These are phyloP conservation scores for Malassezia globosa DNA, from an alignment of 1,284 basidiomycete genomes.

Conservation along the genomic window DNA sequence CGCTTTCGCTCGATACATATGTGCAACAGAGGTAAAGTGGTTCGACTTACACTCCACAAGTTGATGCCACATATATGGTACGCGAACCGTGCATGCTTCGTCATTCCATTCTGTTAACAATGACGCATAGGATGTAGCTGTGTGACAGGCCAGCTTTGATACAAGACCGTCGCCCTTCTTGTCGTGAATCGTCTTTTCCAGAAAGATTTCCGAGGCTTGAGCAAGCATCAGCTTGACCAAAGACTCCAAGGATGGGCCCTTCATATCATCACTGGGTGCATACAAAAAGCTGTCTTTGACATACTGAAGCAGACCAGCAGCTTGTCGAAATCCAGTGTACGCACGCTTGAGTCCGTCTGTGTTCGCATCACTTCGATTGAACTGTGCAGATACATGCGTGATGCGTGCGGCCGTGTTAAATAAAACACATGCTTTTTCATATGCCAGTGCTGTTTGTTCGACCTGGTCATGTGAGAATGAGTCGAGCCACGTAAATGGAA, in stretches of 20 bases:
- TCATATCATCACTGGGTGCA: slow-evolving; percentile 91
- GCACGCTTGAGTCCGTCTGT: slow-evolving; percentile 82
- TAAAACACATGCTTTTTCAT: slow-evolving; percentile 93
- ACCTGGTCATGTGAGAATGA: slow-evolving; percentile 84
- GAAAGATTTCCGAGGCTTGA: slow-evolving; percentile 90
- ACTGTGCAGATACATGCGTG: slow-evolving; percentile 71
- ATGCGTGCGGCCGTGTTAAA: slow-evolving; percentile 93
- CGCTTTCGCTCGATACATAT: slow-evolving; percentile 72
- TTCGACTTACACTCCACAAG: slow-evolving; percentile 68
- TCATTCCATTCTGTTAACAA: slow-evolving; percentile 84
- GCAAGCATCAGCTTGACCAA: slow-evolving; percentile 73
- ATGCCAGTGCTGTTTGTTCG: slow-evolving; percentile 89
- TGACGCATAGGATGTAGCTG: slow-evolving; percentile 65
- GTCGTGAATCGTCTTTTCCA: slow-evolving; percentile 69
- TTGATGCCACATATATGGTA: slow-evolving; percentile 5
- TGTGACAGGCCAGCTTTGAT: slow-evolving; percentile 73
- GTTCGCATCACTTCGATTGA: slow-evolving; percentile 51
- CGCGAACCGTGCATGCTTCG: slow-evolving; percentile 60
- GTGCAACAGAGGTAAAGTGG: slow-evolving; percentile 71
- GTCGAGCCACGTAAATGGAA: slow-evolving; percentile 88
- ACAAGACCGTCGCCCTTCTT: slow-evolving; percentile 56
- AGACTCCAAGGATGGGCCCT: slow-evolving; percentile 85
- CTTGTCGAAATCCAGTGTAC: slow-evolving; percentile 82
- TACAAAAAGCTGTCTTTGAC: slow-evolving; percentile 99
- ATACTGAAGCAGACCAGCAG: slow-evolving; percentile 92